Evolutionary conservation across 495 filamentous ascomycete species (phyloP), one percentile per base, ranked within the genome.

Genomic region (Margaritispora aquatica): DNA sequence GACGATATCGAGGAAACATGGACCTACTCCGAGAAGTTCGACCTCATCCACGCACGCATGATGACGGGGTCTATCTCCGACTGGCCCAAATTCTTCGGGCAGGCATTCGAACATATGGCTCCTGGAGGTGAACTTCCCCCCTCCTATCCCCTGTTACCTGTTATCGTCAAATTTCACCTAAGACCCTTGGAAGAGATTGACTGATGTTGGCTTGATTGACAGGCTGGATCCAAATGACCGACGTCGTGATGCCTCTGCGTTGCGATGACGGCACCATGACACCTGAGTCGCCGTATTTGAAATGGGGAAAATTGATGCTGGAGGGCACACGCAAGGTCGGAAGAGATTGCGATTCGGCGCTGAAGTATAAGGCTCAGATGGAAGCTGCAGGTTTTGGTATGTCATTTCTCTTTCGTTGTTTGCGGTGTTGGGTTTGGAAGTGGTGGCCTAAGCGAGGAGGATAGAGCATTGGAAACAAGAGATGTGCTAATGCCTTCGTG

Each of bases 1-100:
- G 77, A 79, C 59, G 78, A 84, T 60, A 76, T 74, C 1, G 81
- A 83, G 66, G 74, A 80, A 48, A 69, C 77, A 2, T 85, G 81
- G 82, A 59, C 73, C 0, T 82, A 74, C 59, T 61, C 59, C 38
- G 60, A 71, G 11, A 64, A 69, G 19, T 83, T 79, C 61, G 74
- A 83, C 66, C 78, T 74, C 59, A 74, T 84, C 55, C 80, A 84
- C 59, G 68, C 69, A 4, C 77, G 80, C 8, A 58, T 73, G 41
- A 67, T 80, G 63, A 73, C 68, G n/a, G 74, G 76, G 19, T 66
- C 71, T 17, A 71, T 79, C 23, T 17, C 21, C 11, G 27, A 51
- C 47, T 62, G 44, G 41, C 59, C 59, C 10, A 38, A 41, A 11
- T 62, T 36, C 29, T 52, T 62, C 34, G 2, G 11, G 0, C 47